A percentile compares a stretch with the other conserved stretches of the same genome.
Evolutionary conservation across 139 green algal species (phyloP).

Genomic region (Volvox reticuliferus): DNA sequence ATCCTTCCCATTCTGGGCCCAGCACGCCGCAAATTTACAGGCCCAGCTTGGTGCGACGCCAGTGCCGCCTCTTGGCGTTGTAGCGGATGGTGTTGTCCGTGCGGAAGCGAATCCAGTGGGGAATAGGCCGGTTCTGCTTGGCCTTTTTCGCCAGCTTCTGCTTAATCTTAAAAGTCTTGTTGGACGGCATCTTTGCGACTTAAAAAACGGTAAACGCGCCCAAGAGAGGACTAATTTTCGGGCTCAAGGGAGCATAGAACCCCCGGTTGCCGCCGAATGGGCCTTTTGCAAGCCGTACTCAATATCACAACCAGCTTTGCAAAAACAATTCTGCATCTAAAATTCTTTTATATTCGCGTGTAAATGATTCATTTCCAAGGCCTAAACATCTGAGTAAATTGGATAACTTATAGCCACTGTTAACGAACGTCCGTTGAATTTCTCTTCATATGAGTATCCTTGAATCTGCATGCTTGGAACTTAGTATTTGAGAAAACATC

Average conservation of each 20-base stretch:
- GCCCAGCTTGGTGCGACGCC: slow-evolving; percentile 95
- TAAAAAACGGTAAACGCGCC: slow-evolving; percentile 6
- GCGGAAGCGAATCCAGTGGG: slow-evolving; percentile 95
- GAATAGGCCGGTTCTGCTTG: slow-evolving; percentile 97
- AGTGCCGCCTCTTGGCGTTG: slow-evolving; percentile 97
- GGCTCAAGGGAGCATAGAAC: neutral
- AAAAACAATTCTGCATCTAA: too few species aligned
- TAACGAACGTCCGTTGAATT: too few species aligned
- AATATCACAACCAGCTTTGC: too few species aligned
- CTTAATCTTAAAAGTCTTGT: slow-evolving; percentile 55
- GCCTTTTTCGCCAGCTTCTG: slow-evolving; percentile 93
- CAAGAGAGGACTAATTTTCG: slow-evolving; percentile 3
- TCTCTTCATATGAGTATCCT: too few species aligned
- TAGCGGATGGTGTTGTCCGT: slow-evolving; percentile 97
- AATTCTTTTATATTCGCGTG: too few species aligned
- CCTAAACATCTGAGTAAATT: too few species aligned
- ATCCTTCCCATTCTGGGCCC: slow-evolving; percentile 5
- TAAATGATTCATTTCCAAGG: too few species aligned
- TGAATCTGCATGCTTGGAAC: too few species aligned
- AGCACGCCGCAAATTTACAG: slow-evolving; percentile 70
- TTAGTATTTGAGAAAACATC: too few species aligned
- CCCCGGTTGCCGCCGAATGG: neutral
- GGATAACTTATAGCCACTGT: too few species aligned
- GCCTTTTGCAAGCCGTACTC: neutral
- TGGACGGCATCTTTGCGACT: slow-evolving; percentile 48